Percentiles rank a stretch among this genome's conserved stretches.
phyloP scores from a whole-genome alignment of 75 land plant species.

The Isoetes taiwanensis region DNA sequence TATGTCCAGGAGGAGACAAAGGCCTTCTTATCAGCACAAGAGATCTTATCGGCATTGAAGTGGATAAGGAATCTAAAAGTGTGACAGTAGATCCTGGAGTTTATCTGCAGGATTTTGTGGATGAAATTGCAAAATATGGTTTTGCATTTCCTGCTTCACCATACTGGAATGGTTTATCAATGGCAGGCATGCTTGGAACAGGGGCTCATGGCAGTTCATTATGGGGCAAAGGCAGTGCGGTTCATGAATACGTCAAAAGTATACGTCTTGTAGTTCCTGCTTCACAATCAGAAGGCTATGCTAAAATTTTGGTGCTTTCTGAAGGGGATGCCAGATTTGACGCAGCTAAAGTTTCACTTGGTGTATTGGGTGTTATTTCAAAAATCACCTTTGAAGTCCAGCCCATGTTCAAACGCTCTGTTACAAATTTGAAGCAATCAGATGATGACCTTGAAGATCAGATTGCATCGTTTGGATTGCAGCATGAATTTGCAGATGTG shows the following conservation, averaged over 20 bases:
- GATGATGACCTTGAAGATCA: conserved; percentile 29
- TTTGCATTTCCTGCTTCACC: no score
- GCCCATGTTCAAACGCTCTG: conserved; percentile 44
- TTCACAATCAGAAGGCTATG: conserved; percentile 1
- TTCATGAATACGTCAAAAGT: conserved; percentile 15
- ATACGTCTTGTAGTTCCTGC: conserved; percentile 16
- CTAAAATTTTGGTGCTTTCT: not conserved
- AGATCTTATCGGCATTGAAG: not conserved
- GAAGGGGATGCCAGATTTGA: conserved; percentile 3
- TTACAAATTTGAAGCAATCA: conserved; percentile 26
- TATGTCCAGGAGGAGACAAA: conserved; percentile 4
- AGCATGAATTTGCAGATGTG: conserved; percentile 18
- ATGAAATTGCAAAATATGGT: no score
- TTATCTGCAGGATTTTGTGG: not conserved
- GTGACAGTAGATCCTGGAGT: not conserved
- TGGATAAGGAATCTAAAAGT: not conserved
- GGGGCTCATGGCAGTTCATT: conserved; percentile 20
- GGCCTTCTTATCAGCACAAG: not conserved
- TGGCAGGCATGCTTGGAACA: conserved; percentile 17
- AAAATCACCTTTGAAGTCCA: conserved; percentile 34
- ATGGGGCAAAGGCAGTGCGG: conserved; percentile 4
- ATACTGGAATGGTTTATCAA: conserved; percentile 13
- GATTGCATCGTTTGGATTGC: conserved; percentile 19
- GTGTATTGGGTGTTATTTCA: conserved; percentile 13
- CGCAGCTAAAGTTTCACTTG: conserved; percentile 14